A percentile compares a stretch with the other conserved stretches of the same genome.
Evolutionary conservation across 176 grass and related monocot species (phyloP).

Genomic region (Phyllostachys edulis): DNA sequence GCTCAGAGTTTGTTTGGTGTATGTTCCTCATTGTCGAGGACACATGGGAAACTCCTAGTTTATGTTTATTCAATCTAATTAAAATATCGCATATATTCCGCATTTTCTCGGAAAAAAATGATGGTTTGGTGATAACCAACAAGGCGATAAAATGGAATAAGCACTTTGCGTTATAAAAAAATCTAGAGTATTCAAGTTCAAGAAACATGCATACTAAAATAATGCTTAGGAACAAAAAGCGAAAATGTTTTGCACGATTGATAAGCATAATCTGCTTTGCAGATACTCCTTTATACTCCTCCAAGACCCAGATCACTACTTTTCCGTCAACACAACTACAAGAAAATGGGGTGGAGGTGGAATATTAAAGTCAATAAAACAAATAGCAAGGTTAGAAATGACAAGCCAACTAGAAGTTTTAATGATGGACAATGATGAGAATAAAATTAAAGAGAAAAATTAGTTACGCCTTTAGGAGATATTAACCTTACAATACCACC

Average conservation of each 20-base stretch:
- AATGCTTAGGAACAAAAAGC: background rate
- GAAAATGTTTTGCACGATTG: slow-evolving; percentile 47
- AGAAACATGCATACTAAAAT: background rate
- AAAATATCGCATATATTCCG: background rate
- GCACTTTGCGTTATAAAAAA: background rate
- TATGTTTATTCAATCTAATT: background rate
- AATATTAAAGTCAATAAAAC: slow-evolving; percentile 22
- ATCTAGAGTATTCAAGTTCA: background rate
- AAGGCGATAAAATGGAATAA: background rate
- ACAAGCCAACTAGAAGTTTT: too few species aligned
- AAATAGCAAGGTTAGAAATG: too few species aligned
- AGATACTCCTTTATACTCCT: slow-evolving; percentile 64
- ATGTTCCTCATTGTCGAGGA: background rate
- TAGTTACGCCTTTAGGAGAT: too few species aligned
- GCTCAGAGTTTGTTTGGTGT: background rate
- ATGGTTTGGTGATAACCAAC: background rate
- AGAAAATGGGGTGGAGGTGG: background rate
- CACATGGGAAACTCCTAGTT: background rate
- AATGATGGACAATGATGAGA: too few species aligned
- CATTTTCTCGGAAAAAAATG: background rate
- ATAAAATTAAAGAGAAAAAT: too few species aligned
- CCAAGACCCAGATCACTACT: slow-evolving; percentile 81
- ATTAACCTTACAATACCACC: too few species aligned
- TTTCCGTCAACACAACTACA: slow-evolving; percentile 93
- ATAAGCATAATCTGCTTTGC: slow-evolving; percentile 92